These are phyloP conservation scores for Immersiella caudata DNA, from an alignment of 495 filamentous ascomycete genomes.

Conservation along the genomic window DNA sequence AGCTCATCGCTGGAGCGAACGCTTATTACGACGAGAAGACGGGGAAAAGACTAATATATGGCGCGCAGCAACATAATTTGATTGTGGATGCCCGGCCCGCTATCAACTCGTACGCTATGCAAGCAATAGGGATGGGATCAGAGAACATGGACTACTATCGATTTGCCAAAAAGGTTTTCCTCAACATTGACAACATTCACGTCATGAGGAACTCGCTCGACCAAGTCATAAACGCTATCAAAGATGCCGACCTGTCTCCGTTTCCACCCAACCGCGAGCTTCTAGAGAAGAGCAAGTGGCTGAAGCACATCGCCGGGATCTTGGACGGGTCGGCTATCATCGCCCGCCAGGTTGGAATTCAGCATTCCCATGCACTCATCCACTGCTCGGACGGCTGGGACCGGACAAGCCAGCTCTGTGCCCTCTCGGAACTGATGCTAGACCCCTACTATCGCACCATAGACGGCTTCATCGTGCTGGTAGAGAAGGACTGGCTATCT, in stretches of 20 bases:
- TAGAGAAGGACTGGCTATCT: conserved; percentile 98
- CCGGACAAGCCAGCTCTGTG: conserved; percentile 91
- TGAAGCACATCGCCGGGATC: conserved; percentile 85
- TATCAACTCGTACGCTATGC: conserved; percentile 95
- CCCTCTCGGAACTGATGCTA: conserved; percentile 89
- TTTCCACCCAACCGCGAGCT: conserved; percentile 82
- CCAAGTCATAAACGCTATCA: conserved; percentile 86
- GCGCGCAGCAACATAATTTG: conserved; percentile 89
- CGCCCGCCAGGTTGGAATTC: conserved; percentile 83
- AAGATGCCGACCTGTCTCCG: conserved; percentile 86
- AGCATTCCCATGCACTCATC: conserved; percentile 92
- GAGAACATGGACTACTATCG: conserved; percentile 99
- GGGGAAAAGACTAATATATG: conserved; percentile 69
- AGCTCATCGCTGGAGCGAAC: conserved; percentile 59
- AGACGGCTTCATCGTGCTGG: conserved; percentile 90
- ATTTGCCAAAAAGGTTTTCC: conserved; percentile 85
- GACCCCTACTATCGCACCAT: conserved; percentile 96
- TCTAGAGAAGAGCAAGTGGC: conserved; percentile 82
- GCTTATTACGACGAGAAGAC: conserved; percentile 49
- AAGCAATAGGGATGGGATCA: conserved; percentile 88
- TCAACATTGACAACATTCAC: conserved; percentile 99
- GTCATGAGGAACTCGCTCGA: conserved; percentile 94
- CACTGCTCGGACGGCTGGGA: conserved; percentile 99
- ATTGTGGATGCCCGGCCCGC: conserved; percentile 97
- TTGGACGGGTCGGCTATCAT: conserved; percentile 85